Base-by-base conservation (phyloP, 805 yeast genomes). In the Brettanomyces sp. region DNA sequence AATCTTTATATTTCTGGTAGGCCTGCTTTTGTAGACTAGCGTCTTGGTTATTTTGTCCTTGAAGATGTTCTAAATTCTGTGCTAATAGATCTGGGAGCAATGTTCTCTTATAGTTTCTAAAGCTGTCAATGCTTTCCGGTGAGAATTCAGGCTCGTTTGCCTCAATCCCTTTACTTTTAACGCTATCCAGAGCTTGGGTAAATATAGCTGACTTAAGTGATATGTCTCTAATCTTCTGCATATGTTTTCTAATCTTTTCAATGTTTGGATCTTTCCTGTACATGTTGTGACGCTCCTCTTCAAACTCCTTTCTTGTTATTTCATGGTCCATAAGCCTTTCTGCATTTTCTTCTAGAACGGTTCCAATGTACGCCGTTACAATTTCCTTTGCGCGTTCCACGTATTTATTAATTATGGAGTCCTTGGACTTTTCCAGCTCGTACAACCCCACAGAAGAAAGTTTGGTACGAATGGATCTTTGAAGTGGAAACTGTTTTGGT, bases 161-260 rank as follows among this genome's bases (percentile, higher is more conserved):
- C n/a, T 54, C 53, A 34, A 58, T 54, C 28, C 61, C 50, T 21
- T 49, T 49, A 3, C 49, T 49, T 46, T 57, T 60, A 22, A 62
- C 43, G 9, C 45, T 36, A 5, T 37, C 45, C 34, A 52, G 55
- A 22, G 33, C 34, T 55, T 53, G 8, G 40, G 36, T 23, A 47
- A 42, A 41, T 48, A 49, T 4, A 46, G 40, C 13, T 45, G 42
- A 25, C 45, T 49, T 14, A 34, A 40, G 23, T 46, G 41, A 36
- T 45, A 44, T 8, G 46, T 43, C 37, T 46, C 42, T 3, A 36
- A 41, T 36, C 50, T 22, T 9, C 39, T 41, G 2, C 41, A 44
- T 14, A 47, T 38, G 9, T 48, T 45, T 28, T 43, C 42, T 36
- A 48, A 47, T 5, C 51, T 53, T 41, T 18, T 49, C 45, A 13